These are phyloP conservation scores for Colletotrichum zoysiae DNA, from an alignment of 2,329 filamentous ascomycete genomes.

Conservation along the genomic window DNA sequence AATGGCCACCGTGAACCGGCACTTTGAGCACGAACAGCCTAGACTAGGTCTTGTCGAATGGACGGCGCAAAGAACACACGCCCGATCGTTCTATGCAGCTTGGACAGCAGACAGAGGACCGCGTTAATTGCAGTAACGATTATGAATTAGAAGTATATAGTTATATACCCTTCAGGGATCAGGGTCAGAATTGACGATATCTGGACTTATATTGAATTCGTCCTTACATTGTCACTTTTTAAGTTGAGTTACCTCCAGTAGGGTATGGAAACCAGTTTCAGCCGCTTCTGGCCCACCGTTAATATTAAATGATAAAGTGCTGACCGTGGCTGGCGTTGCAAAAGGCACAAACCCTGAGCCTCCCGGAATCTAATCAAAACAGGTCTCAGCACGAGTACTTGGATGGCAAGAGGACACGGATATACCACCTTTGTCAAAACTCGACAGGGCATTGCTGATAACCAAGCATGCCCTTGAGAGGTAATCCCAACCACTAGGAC, in stretches of 20 bases:
- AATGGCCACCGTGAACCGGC: not conserved
- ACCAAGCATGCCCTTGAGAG: constrained; percentile 7
- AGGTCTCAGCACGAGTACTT: constrained; percentile 2
- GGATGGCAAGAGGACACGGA: not conserved
- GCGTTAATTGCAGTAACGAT: not conserved
- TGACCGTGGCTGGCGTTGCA: constrained; percentile 22
- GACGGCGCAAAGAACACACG: not conserved
- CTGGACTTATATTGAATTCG: not conserved
- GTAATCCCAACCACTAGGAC: not conserved
- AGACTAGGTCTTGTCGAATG: too few species aligned
- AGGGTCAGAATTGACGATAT: too few species aligned
- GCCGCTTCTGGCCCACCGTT: too few species aligned
- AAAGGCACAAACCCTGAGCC: constrained; percentile 28
- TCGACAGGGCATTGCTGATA: constrained; percentile 20
- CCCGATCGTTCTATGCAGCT: too few species aligned
- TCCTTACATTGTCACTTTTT: too few species aligned
- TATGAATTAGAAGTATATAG: not conserved
- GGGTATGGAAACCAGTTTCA: not conserved
- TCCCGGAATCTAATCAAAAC: constrained; percentile 1
- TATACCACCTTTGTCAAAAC: constrained; percentile 20
- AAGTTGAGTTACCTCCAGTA: not conserved
- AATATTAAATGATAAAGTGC: constrained; percentile 11
- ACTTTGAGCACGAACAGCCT: not conserved
- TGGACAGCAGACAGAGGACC: not conserved
- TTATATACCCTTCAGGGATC: not conserved